Percentiles rank a stretch among this genome's conserved stretches.
These are phyloP conservation scores for Moringa oleifera DNA, from an alignment of 345 rosid genomes.

Conservation along the genomic window DNA sequence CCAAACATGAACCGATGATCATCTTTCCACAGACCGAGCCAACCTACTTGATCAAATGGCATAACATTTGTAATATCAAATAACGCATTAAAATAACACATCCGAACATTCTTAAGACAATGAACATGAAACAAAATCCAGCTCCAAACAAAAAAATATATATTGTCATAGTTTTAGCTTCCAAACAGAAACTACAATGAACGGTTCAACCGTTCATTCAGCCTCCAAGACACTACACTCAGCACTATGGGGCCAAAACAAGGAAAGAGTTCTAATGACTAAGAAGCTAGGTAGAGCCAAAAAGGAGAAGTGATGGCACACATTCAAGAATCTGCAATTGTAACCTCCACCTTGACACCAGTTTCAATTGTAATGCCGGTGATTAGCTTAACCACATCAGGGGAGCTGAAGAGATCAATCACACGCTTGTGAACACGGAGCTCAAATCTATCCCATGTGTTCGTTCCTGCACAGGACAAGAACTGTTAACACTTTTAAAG, in stretches of 20 bases:
- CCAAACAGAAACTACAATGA: slow-evolving; percentile 9
- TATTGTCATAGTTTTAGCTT: not conserved
- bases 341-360: slow-evolving; percentile 59
- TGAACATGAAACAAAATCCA: slow-evolving; percentile 18
- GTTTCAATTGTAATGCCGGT: slow-evolving; percentile 55
- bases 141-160: slow-evolving; percentile 2
- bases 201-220: slow-evolving; percentile 20
- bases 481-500: too few relatives aligned
- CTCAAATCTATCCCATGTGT: slow-evolving; percentile 59
- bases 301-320: slow-evolving; percentile 9
- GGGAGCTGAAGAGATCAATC: slow-evolving; percentile 53
- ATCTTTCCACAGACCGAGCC: too few relatives aligned
- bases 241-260: not conserved
- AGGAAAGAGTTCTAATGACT: not conserved
- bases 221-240: too few relatives aligned
- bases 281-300: slow-evolving; percentile 6
- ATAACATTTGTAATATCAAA: slow-evolving; percentile 5
- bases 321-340: slow-evolving; percentile 38
- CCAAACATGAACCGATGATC: too few relatives aligned
- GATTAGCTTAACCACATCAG: slow-evolving; percentile 59
- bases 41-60: too few relatives aligned
- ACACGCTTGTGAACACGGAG: slow-evolving; percentile 57
- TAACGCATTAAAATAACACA: slow-evolving; percentile 3
- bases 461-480: slow-evolving; percentile 32
- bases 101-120: not conserved